Conservation (phyloP, 2,329 filamentous ascomycete genomes). For the Pochonia chlamydosporia region DNA sequence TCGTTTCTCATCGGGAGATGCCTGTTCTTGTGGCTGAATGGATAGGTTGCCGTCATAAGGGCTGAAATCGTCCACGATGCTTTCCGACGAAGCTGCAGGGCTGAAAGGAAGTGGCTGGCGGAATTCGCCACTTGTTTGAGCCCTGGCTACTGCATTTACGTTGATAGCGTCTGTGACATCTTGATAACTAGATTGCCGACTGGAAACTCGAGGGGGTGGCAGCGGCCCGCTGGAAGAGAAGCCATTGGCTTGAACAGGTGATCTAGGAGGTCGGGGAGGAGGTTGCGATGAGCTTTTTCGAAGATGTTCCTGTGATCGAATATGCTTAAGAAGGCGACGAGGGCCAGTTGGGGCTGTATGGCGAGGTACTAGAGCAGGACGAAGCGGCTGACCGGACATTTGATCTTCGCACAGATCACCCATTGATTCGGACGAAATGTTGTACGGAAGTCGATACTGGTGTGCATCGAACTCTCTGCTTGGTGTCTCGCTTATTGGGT, state of each 20-base stretch:
- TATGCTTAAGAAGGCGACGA: conserved; percentile 35
- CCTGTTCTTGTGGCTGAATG: neutral
- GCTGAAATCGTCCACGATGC: conserved; percentile 1
- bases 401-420: neutral
- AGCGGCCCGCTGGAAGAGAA: conserved; percentile 32
- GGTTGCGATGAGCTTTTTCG: conserved; percentile 42
- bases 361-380: conserved; percentile 13
- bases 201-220: conserved; percentile 49
- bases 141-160: conserved; percentile 32
- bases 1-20: conserved; percentile 11
- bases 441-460: neutral
- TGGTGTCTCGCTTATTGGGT: neutral
- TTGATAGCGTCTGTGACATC: conserved; percentile 31
- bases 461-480: neutral
- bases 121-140: conserved; percentile 39
- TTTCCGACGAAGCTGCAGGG: conserved; percentile 17
- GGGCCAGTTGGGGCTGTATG: conserved; percentile 18
- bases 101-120: conserved; percentile 38
- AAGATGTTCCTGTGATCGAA: conserved; percentile 45
- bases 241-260: conserved; percentile 29
- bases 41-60: neutral
- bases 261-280: conserved; percentile 35
- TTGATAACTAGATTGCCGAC: conserved; percentile 44
- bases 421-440: conserved; percentile 27
- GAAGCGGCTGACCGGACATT: neutral